Conservation (phyloP, 306 rosid genomes). For the Rosa rugosa region DNA sequence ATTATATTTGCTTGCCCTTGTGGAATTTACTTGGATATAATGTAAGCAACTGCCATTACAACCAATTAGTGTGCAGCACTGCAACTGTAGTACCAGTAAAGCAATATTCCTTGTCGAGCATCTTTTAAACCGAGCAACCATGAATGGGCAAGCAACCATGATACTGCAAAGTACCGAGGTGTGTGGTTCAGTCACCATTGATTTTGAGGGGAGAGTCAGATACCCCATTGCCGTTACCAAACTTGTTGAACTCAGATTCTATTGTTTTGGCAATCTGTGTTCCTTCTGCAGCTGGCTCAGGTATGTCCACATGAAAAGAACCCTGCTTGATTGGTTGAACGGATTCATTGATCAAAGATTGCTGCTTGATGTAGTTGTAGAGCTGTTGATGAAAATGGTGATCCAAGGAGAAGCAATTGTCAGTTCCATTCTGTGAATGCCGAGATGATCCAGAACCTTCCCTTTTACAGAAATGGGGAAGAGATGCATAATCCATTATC, state of each 20-base stretch:
- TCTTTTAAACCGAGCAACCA: constrained; percentile 16
- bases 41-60: constrained; percentile 29
- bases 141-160: not conserved
- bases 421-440: constrained; percentile 43
- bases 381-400: constrained; percentile 87
- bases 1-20: constrained; percentile 28
- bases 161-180: constrained; percentile 1
- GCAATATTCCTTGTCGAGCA: constrained; percentile 19
- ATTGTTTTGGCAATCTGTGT: constrained; percentile 52
- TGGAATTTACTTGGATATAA: constrained; percentile 26
- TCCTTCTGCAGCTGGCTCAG: constrained; percentile 59
- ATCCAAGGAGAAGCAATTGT: constrained; percentile 74
- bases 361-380: constrained; percentile 68
- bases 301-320: constrained; percentile 76
- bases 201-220: constrained; percentile 47
- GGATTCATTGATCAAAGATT: constrained; percentile 43
- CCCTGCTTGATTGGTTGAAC: constrained; percentile 64
- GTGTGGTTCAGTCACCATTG: constrained; percentile 24
- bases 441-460: constrained; percentile 83
- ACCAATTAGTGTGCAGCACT: constrained; percentile 13
- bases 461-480: constrained; percentile 81
- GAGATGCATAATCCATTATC: constrained; percentile 85
- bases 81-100: constrained; percentile 21
- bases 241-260: constrained; percentile 62
- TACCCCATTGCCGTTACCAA: constrained; percentile 43